phyloP scores from a whole-genome alignment of 805 yeast species.

The Myxozyma mucilagina region DNA sequence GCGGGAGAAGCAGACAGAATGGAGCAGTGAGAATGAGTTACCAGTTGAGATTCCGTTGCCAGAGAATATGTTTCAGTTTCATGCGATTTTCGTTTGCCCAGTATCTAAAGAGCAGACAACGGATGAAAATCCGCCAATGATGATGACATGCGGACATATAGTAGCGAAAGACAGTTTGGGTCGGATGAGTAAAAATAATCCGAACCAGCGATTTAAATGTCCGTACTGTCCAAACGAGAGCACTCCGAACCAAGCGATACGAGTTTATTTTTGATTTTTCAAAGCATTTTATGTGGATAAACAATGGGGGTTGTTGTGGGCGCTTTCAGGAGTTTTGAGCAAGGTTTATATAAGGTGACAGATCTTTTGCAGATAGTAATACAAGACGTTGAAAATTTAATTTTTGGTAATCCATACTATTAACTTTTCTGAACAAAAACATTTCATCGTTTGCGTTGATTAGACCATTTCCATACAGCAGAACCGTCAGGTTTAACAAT shows the following conservation, averaged over 20 bases:
- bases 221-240: conserved; percentile 67
- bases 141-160: conserved; percentile 64
- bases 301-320: background rate
- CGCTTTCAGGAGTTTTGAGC: conserved; percentile 2
- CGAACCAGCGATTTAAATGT: conserved; percentile 59
- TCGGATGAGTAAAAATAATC: conserved; percentile 46
- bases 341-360: background rate
- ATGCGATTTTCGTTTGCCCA: conserved; percentile 71
- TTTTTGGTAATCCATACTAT: background rate
- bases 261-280: conserved; percentile 47
- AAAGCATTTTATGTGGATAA: background rate
- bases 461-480: conserved; percentile 80
- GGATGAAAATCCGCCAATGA: conserved; percentile 59
- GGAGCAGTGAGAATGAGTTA: conserved; percentile 60
- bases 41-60: conserved; percentile 66
- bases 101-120: conserved; percentile 68
- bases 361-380: background rate
- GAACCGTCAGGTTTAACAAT: conserved; percentile 65
- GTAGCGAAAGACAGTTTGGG: conserved; percentile 56
- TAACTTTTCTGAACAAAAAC: background rate
- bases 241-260: conserved; percentile 45
- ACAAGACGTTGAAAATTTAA: too few species aligned
- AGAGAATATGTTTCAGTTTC: conserved; percentile 49
- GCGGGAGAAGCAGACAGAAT: conserved; percentile 46
- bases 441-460: conserved; percentile 44